Base-by-base conservation (phyloP, 805 yeast genomes). In the Starmerella floris region DNA sequence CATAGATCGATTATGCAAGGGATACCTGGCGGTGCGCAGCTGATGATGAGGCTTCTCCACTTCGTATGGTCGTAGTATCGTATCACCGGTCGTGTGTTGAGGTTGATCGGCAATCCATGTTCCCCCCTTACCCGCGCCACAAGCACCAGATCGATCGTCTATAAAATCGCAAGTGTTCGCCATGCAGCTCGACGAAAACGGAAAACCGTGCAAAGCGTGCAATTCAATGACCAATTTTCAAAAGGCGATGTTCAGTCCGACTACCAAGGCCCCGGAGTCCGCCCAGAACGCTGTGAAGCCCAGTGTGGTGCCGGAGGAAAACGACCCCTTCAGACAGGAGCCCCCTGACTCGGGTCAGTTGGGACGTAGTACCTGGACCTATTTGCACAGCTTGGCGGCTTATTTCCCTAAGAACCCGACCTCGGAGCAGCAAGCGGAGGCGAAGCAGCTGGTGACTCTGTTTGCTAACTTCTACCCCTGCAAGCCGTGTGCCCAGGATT, bases 161-260 rank as follows among this genome's bases (percentile, higher is more conserved):
- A n/a, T n/a, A n/a, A n/a, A 30, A 30, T 22, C 37, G 16, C 6
- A 10, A 9, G 8, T 5, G 5, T 10, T 19, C 5, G n/a, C 23
- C 13, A 36, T 36, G 32, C 39, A 36, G 20, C 75, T 82, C 44
- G 95, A 83, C 56, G 77, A 83, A 57, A 79, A 88, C 61, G 97
- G 97, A 1, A 87, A 83, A 61, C 96, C 96, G 45, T 88, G 98
- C 57, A 88, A 95, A 40, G 65, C 94, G 2, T 88, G 98, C 59
- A 87, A 87, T 62, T 62, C 85, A 0, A 62, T 88, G 30, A 60
- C 76, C 33, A 96, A 88, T 57, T 88, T 88, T 61, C 78, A 77
- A 58, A 64, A 73, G 58, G 88, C 77, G 5, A 71, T 63, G 44
- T 35, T 30, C 15, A 23, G 30, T 8, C 32, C 32, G 4, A 15